These are phyloP conservation scores for Ilyonectria robusta DNA, from an alignment of 2,329 filamentous ascomycete genomes.

Conservation along the genomic window DNA sequence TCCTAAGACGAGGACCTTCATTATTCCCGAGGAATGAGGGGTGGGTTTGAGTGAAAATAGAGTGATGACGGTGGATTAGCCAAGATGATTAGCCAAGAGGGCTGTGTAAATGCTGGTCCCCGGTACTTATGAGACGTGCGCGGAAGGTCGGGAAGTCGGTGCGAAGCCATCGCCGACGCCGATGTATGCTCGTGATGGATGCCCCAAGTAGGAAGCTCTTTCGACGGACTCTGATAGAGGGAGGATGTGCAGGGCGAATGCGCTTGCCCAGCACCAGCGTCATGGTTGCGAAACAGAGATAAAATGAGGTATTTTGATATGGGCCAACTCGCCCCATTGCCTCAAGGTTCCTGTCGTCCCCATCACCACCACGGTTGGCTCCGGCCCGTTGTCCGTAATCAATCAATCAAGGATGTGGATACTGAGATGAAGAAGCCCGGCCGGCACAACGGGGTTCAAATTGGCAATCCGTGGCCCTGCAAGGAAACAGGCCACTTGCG, in stretches of 20 bases:
- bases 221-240: background rate
- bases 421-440: background rate
- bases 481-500: background rate
- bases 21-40: background rate
- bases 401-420: background rate
- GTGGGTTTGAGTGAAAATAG: background rate
- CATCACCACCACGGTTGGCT: no score
- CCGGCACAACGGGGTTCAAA: background rate
- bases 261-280: background rate
- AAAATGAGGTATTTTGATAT: slow-evolving; percentile 21
- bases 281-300: slow-evolving; percentile 6
- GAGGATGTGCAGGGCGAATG: background rate
- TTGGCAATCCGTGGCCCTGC: background rate
- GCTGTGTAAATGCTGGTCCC: slow-evolving; percentile 12
- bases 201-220: slow-evolving; percentile 13
- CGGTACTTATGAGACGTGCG: background rate
- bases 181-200: background rate
- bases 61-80: background rate
- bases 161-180: slow-evolving; percentile 2
- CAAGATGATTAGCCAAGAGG: background rate
- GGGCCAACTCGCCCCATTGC: background rate
- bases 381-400: background rate
- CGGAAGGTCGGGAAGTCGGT: slow-evolving; percentile 7
- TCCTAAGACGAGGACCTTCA: background rate
- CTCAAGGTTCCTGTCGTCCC: background rate